Conservation (phyloP, 176 grass and related monocot genomes). For the Oryza meridionalis region DNA sequence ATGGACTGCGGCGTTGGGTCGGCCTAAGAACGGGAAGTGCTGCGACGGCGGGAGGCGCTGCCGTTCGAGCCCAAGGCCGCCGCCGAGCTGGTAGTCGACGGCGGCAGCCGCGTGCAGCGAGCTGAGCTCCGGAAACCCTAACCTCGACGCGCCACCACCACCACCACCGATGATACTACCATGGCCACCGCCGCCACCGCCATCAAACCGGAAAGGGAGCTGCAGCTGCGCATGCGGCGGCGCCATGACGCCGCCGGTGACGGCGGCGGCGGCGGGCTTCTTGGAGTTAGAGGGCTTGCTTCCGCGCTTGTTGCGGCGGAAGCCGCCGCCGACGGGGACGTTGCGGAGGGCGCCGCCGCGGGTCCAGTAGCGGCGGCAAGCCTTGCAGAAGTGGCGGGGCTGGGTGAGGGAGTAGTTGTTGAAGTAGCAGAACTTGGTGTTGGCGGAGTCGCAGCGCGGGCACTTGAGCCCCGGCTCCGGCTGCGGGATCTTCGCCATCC, state of each 20-base stretch:
- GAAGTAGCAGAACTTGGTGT: conserved; percentile 71
- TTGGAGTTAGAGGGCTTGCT: conserved; percentile 23
- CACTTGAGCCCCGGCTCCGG: conserved; percentile 56
- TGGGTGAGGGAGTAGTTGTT: conserved; percentile 66
- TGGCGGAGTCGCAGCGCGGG: conserved; percentile 59
- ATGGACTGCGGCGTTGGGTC: conserved; percentile 3
- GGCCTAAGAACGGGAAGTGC: conserved; percentile 42
- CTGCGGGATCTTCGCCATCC: conserved; percentile 48
- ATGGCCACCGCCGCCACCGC: background rate
- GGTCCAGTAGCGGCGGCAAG: conserved; percentile 74
- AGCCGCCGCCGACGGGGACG: conserved; percentile 57
- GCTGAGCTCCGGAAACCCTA: conserved; percentile 40
- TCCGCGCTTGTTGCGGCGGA: conserved; percentile 55
- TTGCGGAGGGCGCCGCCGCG: conserved; percentile 39
- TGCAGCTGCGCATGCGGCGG: background rate
- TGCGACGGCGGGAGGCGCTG: conserved; percentile 36
- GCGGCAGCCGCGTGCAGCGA: background rate
- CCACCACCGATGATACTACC: background rate
- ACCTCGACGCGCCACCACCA: conserved; percentile 7
- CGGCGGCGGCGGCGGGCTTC: conserved; percentile 12
- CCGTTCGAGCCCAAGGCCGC: conserved; percentile 37
- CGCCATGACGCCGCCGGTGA: background rate
- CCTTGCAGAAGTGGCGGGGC: conserved; percentile 73
- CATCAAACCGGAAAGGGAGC: conserved; percentile 21
- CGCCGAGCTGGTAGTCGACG: conserved; percentile 37